phyloP scores from a whole-genome alignment of 2,329 filamentous ascomycete genomes.

The Cryphonectria nitschkei region DNA sequence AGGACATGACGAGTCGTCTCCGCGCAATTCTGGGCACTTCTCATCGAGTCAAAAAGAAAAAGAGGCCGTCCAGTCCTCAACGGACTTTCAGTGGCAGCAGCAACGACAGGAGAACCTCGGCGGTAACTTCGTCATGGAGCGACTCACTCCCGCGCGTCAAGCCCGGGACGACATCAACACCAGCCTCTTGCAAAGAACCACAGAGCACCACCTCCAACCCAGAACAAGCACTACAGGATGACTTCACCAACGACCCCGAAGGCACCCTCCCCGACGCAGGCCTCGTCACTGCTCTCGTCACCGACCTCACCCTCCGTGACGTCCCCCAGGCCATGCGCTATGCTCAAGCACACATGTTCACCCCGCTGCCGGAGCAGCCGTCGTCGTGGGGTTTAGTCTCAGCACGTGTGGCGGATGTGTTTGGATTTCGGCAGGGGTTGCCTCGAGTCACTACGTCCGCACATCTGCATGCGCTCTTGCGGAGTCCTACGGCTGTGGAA shows the following conservation, averaged over 20 bases:
- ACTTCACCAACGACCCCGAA: slow-evolving; percentile 47
- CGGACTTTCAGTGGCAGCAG: slow-evolving; percentile 16
- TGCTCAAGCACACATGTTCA: slow-evolving; percentile 66
- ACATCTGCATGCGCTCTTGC: slow-evolving; percentile 67
- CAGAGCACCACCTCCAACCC: slow-evolving; percentile 22
- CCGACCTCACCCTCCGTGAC: slow-evolving; percentile 61
- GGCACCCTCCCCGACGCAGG: slow-evolving; percentile 61
- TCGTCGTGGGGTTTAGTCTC: slow-evolving; percentile 62
- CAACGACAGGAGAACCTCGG: slow-evolving; percentile 11
- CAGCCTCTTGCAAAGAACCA: background rate
- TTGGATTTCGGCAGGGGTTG: slow-evolving; percentile 62
- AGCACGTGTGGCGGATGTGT: slow-evolving; percentile 63
- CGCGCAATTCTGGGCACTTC: slow-evolving; percentile 33
- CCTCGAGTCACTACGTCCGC: slow-evolving; percentile 68
- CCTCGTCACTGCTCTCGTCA: slow-evolving; percentile 56
- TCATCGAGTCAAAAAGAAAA: slow-evolving; percentile 32
- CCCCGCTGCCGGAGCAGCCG: slow-evolving; percentile 58
- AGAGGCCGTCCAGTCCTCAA: slow-evolving; percentile 24
- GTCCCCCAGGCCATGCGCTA: slow-evolving; percentile 68
- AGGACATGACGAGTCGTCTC: slow-evolving; percentile 30
- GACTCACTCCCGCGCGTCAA: slow-evolving; percentile 30
- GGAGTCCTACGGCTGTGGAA: slow-evolving; percentile 66
- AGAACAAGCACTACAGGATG: slow-evolving; percentile 37
- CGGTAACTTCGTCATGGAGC: slow-evolving; percentile 29
- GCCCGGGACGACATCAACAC: background rate